phyloP scores from a whole-genome alignment of 495 filamentous ascomycete genomes.

The Clavariopsis aquatica region DNA sequence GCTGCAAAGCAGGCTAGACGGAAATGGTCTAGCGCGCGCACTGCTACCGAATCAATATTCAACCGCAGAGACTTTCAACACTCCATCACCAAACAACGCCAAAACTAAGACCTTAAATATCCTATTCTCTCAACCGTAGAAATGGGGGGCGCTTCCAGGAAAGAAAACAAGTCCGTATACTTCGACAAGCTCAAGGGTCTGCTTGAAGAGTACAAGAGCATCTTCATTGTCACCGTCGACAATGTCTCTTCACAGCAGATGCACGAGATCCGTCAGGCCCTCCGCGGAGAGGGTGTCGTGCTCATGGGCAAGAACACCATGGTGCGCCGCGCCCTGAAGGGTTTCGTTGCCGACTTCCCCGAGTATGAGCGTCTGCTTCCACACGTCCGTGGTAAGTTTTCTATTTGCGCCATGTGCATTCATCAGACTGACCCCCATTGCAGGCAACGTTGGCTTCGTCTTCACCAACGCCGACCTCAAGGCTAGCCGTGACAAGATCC shows the following conservation, averaged over 20 bases:
- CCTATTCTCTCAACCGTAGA: constrained; percentile 61
- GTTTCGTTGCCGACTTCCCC: constrained; percentile 84
- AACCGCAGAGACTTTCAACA: not conserved
- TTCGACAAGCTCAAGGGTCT: constrained; percentile 98
- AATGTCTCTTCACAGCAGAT: constrained; percentile 96
- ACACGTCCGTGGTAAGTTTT: constrained; percentile 73
- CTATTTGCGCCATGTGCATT: not conserved
- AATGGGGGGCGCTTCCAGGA: constrained; percentile 88
- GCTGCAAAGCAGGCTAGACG: no score
- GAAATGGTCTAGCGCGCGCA: no score
- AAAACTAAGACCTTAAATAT: constrained; percentile 43
- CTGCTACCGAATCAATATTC: not conserved
- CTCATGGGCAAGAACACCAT: constrained; percentile 99
- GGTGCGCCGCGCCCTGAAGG: constrained; percentile 97
- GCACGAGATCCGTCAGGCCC: constrained; percentile 91
- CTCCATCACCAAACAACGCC: not conserved
- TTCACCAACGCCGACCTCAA: constrained; percentile 98
- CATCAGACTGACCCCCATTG: constrained; percentile 27
- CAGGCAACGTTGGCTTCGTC: constrained; percentile 93
- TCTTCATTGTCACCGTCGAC: constrained; percentile 85
- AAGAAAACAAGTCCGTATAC: constrained; percentile 90
- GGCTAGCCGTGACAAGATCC: constrained; percentile 85
- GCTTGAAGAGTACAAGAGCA: constrained; percentile 70
- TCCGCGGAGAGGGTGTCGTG: constrained; percentile 82
- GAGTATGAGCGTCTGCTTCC: constrained; percentile 97